phyloP scores from a whole-genome alignment of 306 rosid genomes.

The Quercus parvula region DNA sequence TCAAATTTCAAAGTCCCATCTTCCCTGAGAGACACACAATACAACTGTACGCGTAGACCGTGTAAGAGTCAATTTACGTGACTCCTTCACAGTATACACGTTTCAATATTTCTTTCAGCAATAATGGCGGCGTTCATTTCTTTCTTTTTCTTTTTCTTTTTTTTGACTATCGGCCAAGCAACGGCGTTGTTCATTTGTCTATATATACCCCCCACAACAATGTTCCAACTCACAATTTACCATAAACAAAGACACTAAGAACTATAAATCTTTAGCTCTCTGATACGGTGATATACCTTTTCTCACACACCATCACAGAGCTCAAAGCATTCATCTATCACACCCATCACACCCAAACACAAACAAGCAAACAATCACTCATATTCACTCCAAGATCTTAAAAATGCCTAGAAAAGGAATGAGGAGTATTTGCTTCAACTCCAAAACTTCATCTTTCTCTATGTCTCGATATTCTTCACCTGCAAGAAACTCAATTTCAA shows the following conservation, averaged over 20 bases:
- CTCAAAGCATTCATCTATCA: not conserved
- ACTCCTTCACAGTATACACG: not conserved
- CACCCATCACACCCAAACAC: not conserved
- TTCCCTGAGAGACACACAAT: not conserved
- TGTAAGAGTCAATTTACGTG: not conserved
- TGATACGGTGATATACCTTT: not conserved
- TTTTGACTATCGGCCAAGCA: too few relatives aligned
- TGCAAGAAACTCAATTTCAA: constrained; percentile 20
- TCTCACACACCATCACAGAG: too few relatives aligned
- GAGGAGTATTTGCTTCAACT: constrained; percentile 45
- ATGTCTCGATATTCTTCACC: constrained; percentile 20
- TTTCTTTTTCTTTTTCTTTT: not conserved
- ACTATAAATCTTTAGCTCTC: not conserved
- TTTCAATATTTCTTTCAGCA: not conserved
- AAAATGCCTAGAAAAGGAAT: constrained; percentile 51
- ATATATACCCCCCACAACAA: too few relatives aligned
- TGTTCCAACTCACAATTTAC: too few relatives aligned
- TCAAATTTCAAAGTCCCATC: too few relatives aligned
- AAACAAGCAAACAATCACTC: not conserved
- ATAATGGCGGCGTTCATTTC: not conserved
- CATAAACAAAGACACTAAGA: too few relatives aligned
- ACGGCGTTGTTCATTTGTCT: too few relatives aligned
- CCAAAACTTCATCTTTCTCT: constrained; percentile 39
- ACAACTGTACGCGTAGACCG: not conserved
- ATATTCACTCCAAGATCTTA: not conserved